Conservation (phyloP, 441 rosid genomes). For the Euphorbia schlechtendalii region DNA sequence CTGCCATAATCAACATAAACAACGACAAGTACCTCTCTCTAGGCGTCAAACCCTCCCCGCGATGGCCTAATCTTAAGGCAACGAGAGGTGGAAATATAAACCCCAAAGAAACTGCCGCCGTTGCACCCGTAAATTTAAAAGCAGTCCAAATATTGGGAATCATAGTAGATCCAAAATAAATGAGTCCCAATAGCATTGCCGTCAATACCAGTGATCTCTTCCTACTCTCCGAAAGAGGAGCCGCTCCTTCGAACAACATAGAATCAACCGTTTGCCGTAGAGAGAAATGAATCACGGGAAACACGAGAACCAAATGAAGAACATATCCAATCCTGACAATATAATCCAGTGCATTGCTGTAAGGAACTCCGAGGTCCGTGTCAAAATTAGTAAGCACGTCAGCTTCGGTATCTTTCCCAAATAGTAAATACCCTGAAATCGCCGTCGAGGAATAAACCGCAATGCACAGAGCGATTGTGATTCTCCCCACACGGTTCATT, state of each 20-base stretch:
- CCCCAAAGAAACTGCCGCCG: constrained; percentile 89
- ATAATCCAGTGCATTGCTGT: constrained; percentile 72
- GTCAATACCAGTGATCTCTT: constrained; percentile 68
- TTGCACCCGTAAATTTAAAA: constrained; percentile 93
- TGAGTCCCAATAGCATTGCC: constrained; percentile 42
- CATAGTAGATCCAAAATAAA: constrained; percentile 79
- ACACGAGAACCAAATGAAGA: constrained; percentile 85
- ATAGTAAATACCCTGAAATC: constrained; percentile 75
- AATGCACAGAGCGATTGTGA: constrained; percentile 59
- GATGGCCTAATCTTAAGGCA: constrained; percentile 47
- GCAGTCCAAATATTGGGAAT: constrained; percentile 96
- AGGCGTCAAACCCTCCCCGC: constrained; percentile 38
- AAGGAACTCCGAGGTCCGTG: constrained; percentile 63
- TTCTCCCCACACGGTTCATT: constrained; percentile 82
- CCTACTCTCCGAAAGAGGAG: constrained; percentile 68
- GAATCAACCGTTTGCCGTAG: constrained; percentile 67
- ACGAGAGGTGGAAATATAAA: constrained; percentile 84
- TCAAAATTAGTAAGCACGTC: constrained; percentile 83
- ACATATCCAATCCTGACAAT: constrained; percentile 79
- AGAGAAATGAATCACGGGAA: constrained; percentile 91
- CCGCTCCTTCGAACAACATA: constrained; percentile 54
- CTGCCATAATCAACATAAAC: constrained; percentile 67
- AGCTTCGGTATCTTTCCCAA: constrained; percentile 71
- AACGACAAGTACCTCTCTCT: constrained; percentile 51
- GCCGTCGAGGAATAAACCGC: constrained; percentile 68